These are phyloP conservation scores for Ogataea henricii DNA, from an alignment of 805 yeast genomes.

Conservation along the genomic window DNA sequence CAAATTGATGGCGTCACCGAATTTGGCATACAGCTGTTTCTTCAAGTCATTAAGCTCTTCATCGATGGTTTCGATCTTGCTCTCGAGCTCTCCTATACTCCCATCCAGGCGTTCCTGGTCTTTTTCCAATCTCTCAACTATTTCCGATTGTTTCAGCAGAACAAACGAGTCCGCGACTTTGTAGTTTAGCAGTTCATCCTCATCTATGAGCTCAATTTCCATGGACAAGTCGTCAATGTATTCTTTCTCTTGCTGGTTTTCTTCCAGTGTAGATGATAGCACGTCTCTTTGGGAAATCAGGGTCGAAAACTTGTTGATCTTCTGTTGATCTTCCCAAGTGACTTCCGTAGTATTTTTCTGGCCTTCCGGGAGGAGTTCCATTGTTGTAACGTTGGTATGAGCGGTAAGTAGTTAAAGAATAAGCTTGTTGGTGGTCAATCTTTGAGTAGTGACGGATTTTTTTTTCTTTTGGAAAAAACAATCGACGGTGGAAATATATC, in stretches of 20 bases:
- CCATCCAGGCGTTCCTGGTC: conserved; percentile 57
- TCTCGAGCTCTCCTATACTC: conserved; percentile 48
- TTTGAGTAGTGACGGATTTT: background rate
- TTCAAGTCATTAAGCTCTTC: conserved; percentile 62
- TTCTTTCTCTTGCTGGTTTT: conserved; percentile 70
- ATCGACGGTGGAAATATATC: background rate
- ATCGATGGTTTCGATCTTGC: conserved; percentile 52
- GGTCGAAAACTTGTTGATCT: conserved; percentile 86
- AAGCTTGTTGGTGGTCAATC: no score
- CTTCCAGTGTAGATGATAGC: conserved; percentile 48
- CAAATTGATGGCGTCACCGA: conserved; percentile 85
- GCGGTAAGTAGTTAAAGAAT: no score
- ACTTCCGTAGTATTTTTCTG: conserved; percentile 61
- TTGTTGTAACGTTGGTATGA: conserved; percentile 10
- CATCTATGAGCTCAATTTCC: conserved; percentile 85
- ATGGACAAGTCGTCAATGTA: conserved; percentile 81
- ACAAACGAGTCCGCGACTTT: conserved; percentile 82
- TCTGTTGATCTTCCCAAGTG: conserved; percentile 82
- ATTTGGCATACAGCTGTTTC: conserved; percentile 77
- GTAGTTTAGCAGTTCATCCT: conserved; percentile 70
- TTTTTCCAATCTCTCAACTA: conserved; percentile 64
- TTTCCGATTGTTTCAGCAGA: conserved; percentile 65
- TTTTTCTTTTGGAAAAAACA: background rate
- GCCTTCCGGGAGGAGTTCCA: conserved; percentile 52
- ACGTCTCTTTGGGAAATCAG: conserved; percentile 71